Evolutionary conservation across 805 yeast genomes (phyloP), one percentile per base, ranked within the genome.

Genomic region (Peterozyma xylosa): DNA sequence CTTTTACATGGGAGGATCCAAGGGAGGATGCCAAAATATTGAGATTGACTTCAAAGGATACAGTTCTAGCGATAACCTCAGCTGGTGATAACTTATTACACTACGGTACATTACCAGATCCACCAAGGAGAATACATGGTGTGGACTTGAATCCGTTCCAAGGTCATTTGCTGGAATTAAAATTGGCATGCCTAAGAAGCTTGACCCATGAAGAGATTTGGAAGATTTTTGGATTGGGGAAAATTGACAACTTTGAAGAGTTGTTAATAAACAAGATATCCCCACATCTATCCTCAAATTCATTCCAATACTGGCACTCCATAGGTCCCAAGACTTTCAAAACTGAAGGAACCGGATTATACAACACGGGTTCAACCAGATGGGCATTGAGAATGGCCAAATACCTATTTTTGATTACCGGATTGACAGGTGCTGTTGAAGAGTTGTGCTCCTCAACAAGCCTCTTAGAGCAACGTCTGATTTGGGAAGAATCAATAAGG

Each of bases 1-100:
- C 95, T 4, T 86, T 86, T 62, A 86, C 95, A 6, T 86, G 95
- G 95, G 95, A 86, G 62, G 95, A 86, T 57, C 95, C 95, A 30
- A 72, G 83, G 45, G 93, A 84, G 63, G 95, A 86, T 64, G 75
- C 77, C 48, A 71, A 71, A 41, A 81, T 86, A 45, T 68, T 86
- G 52, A 73, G 79, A 37, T 67, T 86, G 53, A 66, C 70, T 30
- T 62, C 78, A 11, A 70, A 73, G 30, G 95, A 86, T 56, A 82
- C 87, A 1, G 86, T 86, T 3, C 69, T 86, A 52, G 90, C 91
- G 17, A 86, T 86, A 45, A 86, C 95, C 4, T 84, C 91, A 37
- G 95, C 95, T 5, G 93, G 93, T 50, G 95, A 86, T 63, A 86
- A 86, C 57, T 69, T 86, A 48, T 68, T 86, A 51, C 73, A 86